Conservation (phyloP, 805 yeast genomes). For the Nadsonia fulvescens region DNA sequence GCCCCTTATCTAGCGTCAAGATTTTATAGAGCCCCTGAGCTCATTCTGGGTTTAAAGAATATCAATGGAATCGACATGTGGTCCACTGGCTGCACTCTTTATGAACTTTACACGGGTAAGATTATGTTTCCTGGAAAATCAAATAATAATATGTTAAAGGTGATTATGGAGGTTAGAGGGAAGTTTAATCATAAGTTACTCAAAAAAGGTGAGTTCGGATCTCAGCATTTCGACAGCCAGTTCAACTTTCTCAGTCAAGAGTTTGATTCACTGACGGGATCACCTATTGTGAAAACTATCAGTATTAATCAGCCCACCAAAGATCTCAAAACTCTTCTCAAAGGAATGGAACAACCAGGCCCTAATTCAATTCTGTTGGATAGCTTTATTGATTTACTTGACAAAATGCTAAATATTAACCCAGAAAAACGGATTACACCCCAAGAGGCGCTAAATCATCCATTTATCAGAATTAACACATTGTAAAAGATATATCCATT, state of each 20-base stretch:
- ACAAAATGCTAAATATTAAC: slow-evolving; percentile 19
- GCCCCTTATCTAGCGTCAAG: slow-evolving; percentile 30
- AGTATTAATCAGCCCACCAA: slow-evolving; percentile 4
- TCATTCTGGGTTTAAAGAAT: slow-evolving; percentile 48
- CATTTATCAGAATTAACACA: no score
- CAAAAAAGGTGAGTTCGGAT: slow-evolving; percentile 13
- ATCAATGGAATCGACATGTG: slow-evolving; percentile 63
- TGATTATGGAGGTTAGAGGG: slow-evolving; percentile 18
- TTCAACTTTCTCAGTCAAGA: slow-evolving; percentile 12
- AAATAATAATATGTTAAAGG: slow-evolving; percentile 44
- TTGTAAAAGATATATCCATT: no score
- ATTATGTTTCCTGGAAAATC: slow-evolving; percentile 82
- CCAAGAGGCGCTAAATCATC: slow-evolving; percentile 41
- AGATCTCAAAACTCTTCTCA: slow-evolving; percentile 4
- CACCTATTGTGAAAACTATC: slow-evolving; percentile 8
- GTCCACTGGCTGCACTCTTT: slow-evolving; percentile 88
- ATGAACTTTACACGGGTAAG: slow-evolving; percentile 83
- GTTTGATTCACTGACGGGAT: slow-evolving; percentile 12
- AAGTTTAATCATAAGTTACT: slow-evolving; percentile 16
- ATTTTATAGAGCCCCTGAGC: slow-evolving; percentile 67
- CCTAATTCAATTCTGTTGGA: slow-evolving; percentile 6
- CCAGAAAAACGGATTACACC: slow-evolving; percentile 60
- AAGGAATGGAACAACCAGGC: slow-evolving; percentile 6
- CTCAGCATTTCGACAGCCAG: slow-evolving; percentile 15
- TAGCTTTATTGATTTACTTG: slow-evolving; percentile 15